Conservation (phyloP, 345 rosid species). For the Schrenkiella parvula region DNA sequence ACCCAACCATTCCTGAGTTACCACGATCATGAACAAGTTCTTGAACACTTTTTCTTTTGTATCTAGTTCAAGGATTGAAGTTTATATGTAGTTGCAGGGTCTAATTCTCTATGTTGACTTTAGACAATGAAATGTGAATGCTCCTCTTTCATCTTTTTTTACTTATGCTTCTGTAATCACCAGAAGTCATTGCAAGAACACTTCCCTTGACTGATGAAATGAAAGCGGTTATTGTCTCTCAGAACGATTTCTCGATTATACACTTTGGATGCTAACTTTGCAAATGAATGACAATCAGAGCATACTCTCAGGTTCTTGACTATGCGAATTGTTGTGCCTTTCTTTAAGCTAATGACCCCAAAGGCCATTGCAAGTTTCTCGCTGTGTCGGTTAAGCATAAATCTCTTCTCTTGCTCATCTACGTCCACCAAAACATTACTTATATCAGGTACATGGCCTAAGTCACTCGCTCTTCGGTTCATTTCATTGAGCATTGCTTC, state of each 20-base stretch:
- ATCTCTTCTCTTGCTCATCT: slow-evolving; percentile 50
- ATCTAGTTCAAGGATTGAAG: not conserved
- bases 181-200: slow-evolving; percentile 60
- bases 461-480: slow-evolving; percentile 33
- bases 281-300: slow-evolving; percentile 57
- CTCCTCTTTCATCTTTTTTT: not conserved
- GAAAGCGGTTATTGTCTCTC: slow-evolving; percentile 58
- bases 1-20: slow-evolving; percentile 48
- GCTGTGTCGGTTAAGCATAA: slow-evolving; percentile 50
- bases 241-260: slow-evolving; percentile 47
- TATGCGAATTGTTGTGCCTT: slow-evolving; percentile 40
- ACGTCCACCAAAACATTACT: slow-evolving; percentile 50
- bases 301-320: slow-evolving; percentile 61
- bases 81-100: too few relatives aligned
- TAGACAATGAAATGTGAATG: slow-evolving; percentile 19
- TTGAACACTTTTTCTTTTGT: not conserved
- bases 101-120: not conserved
- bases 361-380: slow-evolving; percentile 64
- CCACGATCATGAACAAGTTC: slow-evolving; percentile 2
- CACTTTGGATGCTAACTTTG: slow-evolving; percentile 41
- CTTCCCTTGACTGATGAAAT: slow-evolving; percentile 43
- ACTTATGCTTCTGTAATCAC: slow-evolving; percentile 19
- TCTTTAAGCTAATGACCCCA: slow-evolving; percentile 45
- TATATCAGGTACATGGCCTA: slow-evolving; percentile 54
- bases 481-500: slow-evolving; percentile 49